Evolutionary conservation across 768 basidiomycete species (phyloP).

Genomic region (Amanita polypyramis): DNA sequence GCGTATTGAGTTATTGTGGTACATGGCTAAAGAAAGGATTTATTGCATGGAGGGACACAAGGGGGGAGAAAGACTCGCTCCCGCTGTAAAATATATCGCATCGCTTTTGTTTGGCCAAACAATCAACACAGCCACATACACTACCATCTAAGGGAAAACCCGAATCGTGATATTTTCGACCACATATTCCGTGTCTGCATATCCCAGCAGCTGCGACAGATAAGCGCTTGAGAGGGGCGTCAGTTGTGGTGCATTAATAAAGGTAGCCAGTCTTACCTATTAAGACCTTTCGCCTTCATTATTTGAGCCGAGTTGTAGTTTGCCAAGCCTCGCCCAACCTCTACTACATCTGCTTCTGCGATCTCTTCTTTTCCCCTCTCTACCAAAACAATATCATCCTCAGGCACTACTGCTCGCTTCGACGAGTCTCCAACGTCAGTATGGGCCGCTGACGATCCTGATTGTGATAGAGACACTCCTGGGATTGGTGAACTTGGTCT

Average conservation of each 20-base stretch:
- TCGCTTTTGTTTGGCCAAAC: conserved; percentile 28
- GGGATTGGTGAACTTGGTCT: conserved; percentile 48
- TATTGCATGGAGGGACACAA: conserved; percentile 26
- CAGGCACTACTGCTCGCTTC: conserved; percentile 5
- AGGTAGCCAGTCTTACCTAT: conserved; percentile 53
- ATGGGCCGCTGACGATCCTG: not conserved
- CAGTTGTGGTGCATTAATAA: conserved; percentile 6
- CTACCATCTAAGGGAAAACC: conserved; percentile 32
- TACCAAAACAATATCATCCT: conserved; percentile 19
- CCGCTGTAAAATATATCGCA: conserved; percentile 22
- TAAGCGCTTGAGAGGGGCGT: conserved; percentile 46
- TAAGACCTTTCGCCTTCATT: conserved; percentile 73
- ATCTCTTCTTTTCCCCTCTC: conserved; percentile 22
- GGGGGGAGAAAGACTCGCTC: not conserved
- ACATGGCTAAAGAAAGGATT: conserved; percentile 34
- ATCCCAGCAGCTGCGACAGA: conserved; percentile 73
- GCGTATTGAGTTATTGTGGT: conserved; percentile 74
- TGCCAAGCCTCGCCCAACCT: conserved; percentile 89
- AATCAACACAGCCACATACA: conserved; percentile 41
- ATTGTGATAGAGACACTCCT: not conserved
- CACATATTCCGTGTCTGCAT: conserved; percentile 95
- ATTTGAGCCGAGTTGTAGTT: conserved; percentile 97
- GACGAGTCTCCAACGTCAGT: not conserved
- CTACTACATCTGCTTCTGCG: conserved; percentile 57
- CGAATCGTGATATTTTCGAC: conserved; percentile 90